Evolutionary conservation across 164 flowering plant species (phyloP), one percentile per base, ranked within the genome.

Genomic region (Annona cherimola): DNA sequence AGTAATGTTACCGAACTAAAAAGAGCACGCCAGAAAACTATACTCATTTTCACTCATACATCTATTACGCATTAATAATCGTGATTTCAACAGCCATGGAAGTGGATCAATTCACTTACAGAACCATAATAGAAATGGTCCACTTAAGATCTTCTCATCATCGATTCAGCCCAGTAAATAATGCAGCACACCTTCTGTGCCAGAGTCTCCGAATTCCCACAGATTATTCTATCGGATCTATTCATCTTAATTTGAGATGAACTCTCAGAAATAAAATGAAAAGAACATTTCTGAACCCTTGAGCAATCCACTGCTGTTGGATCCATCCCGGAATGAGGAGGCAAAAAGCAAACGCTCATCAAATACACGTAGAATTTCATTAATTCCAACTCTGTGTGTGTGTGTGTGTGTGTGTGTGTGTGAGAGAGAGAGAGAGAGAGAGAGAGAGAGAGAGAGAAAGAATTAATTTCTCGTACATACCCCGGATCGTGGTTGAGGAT

Each of bases 401-500:
- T 45, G 50, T 45, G 50, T 45, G 50, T 45, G 50, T 45, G 50
- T 45, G 50, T 45, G 50, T 45, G 50, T 45, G 50, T 45, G 50
- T 50, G 14, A 50, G 14, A 50, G 14, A 50, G 14, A 50, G 14
- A 50, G 14, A 6, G 9, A 2, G 14, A 50, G 57, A 50, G 14
- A 9, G 57, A 50, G 57, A 16, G 14, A 7, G 14, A 50, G 57
- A 50, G 57, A 50, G 7, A 6, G 18, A 7, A 2, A 54, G 16
- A 54, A 7, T 54, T 1, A 54, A 16, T 54, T 20, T 26, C 40
- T 41, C 19, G 5, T 8, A 66, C 19, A 18, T 88, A 93, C 98
- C 79, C 88, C 40, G 90, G 93, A 74, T 94, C 98, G 79, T 75
- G 92, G 80, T 94, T 94, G 71, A 90, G 86, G 74, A 87, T 86